Percentiles rank a stretch among this genome's conserved stretches.
phyloP scores from a whole-genome alignment of 1,284 basidiomycete species.

The Apiotrichum siamense region DNA sequence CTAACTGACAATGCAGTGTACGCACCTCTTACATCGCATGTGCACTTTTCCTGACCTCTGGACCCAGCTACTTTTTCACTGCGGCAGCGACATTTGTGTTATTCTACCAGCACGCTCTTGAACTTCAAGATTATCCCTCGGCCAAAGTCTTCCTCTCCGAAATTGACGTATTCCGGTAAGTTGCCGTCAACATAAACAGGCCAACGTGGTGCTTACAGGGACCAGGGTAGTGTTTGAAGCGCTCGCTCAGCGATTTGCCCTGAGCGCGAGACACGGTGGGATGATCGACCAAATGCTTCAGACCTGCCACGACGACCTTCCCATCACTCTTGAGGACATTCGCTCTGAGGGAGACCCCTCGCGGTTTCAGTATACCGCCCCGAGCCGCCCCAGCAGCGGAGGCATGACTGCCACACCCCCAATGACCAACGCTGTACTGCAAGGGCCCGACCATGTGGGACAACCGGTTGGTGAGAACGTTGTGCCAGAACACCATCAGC shows the following conservation, averaged over 20 bases:
- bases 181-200: no score
- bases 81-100: constrained; percentile 29
- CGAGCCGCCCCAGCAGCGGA: no score
- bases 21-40: no score
- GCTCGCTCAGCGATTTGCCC: constrained; percentile 20
- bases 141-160: constrained; percentile 25
- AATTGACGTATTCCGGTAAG: constrained; percentile 35
- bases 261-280: constrained; percentile 23
- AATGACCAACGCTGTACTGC: no score
- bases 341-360: neutral
- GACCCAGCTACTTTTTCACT: constrained; percentile 25
- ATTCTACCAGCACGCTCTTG: constrained; percentile 32
- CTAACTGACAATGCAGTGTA: neutral
- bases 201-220: neutral
- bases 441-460: no score
- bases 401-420: no score
- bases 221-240: constrained; percentile 20
- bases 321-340: neutral
- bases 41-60: no score
- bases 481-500: no score
- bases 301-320: neutral
- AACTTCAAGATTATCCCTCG: constrained; percentile 16
- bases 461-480: no score
- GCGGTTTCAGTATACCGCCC: no score
- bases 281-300: constrained; percentile 26